Base-by-base conservation (phyloP, 2,329 filamentous ascomycete species). In the Huntiella abstrusa region DNA sequence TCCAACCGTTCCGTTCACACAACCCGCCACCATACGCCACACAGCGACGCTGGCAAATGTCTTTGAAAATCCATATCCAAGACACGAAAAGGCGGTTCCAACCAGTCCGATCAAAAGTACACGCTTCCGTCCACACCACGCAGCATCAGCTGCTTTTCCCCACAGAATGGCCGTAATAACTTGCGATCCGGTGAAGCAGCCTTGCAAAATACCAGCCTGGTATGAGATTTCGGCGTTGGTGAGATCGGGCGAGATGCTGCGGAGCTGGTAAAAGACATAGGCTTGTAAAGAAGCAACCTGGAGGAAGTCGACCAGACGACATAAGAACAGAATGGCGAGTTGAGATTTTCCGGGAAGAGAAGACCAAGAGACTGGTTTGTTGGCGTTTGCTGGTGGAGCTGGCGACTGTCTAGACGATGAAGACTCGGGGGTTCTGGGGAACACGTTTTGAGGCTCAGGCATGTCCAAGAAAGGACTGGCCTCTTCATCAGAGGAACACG, bases 251-350 rank as follows among this genome's bases (percentile, higher is more conserved):
- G 65, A 59, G 56, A 85, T 81, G 3, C 73, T 77, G 53, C 74
- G 75, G 11, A 85, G 70, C 59, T 83, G 79, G 60, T 82, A 84
- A 61, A 81, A 85, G 57, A 86, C 71, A 57, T 84, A 86, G 37
- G 76, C 71, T 55, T 80, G 72, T 33, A 81, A 59, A 1, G 71
- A 77, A 5, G 78, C 80, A 49, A 83, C 73, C 4, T 81, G 80
- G 34, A 87, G 61, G 40, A 82, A 83, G 57, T 86, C 81, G 6
- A 80, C 80, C 5, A 85, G 63, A 12, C 81, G 75, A 41, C 77
- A 75, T 19, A 84, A 63, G 8, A 79, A 82, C 16, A 86, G 62
- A 45, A 86, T 75, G 33, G 73, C 61, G 5, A 86, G 67, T 57
- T 86, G 80, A 50, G 73, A 69, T 58, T 83, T 86, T 41, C 74